Base-by-base conservation (phyloP, 805 yeast genomes). In the Candida gorgasii region DNA sequence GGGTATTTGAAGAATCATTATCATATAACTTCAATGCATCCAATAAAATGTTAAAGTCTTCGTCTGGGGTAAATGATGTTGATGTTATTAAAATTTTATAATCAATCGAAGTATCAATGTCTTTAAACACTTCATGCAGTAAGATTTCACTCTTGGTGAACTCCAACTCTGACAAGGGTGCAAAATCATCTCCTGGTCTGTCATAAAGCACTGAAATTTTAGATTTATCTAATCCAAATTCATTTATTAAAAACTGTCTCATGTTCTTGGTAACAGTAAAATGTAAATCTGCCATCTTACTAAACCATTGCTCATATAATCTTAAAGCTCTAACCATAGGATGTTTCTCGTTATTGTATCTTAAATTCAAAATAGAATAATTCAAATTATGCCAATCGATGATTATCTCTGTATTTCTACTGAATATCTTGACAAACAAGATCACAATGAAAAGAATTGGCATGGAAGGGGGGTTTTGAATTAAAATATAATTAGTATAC, bases 341-440 rank as follows among this genome's bases (percentile, higher is more conserved):
- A 56, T 87, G 87, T 24, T 62, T 64, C 38, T 63, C 58, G 42
- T 73, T 73, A 4, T 72, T 57, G 50, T 80, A 79, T 51, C 80
- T 80, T 55, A 92, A 59, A 40, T 84, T 82, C 44, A 93, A 63
- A 19, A 93, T 87, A 1, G 95, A 78, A 61, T 79, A 92, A 30
- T 95, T 96, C 52, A 93, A 71, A 62, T 93, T 93, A 63, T 93
- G 99, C 99, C 99, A 93, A 63, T 93, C 99, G 37, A 93, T 78
- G 15, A 93, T 74, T 17, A 92, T 62, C 54, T 76, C 73, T 4
- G 90, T 71, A 2, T 80, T 73, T 9, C 78, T 75, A 32, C 79
- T 62, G 45, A 70, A 62, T 13, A 78, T 26, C 34, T 67, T 61
- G 44, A 78, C 75, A 56, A 77, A 80, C 1, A 82, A 16, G 1